Evolutionary conservation across 768 basidiomycete species (phyloP).

Genomic region (Harrya chromipes): DNA sequence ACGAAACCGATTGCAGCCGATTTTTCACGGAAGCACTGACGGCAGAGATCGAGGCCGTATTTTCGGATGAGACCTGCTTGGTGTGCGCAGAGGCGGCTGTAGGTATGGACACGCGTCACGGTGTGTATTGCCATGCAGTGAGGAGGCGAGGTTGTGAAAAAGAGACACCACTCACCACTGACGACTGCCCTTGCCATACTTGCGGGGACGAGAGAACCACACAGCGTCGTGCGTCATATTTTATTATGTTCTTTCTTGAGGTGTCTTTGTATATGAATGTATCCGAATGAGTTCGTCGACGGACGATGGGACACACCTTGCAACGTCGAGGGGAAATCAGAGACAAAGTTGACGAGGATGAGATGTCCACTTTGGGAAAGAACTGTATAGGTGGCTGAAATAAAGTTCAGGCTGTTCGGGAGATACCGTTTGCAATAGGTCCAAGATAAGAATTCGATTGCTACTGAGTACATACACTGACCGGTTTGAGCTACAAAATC

Average conservation of each 20-base stretch:
- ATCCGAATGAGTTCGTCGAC: neutral
- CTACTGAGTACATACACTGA: too few species aligned
- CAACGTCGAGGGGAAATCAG: slow-evolving; percentile 9
- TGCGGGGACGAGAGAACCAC: slow-evolving; percentile 96
- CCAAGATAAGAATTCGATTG: too few species aligned
- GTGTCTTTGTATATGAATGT: neutral
- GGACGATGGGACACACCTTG: slow-evolving; percentile 19
- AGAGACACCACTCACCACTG: slow-evolving; percentile 78
- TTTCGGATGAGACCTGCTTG: slow-evolving; percentile 98
- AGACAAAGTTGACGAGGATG: too few species aligned
- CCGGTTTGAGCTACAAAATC: too few species aligned
- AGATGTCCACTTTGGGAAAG: slow-evolving; percentile 6
- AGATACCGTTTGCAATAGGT: too few species aligned
- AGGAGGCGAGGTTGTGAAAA: neutral
- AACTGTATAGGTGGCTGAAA: slow-evolving; percentile 30
- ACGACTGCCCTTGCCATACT: slow-evolving; percentile 92
- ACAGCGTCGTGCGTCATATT: slow-evolving; percentile 98
- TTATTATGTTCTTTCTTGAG: slow-evolving; percentile 54
- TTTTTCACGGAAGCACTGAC: slow-evolving; percentile 99
- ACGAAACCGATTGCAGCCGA: slow-evolving; percentile 88
- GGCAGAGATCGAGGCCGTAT: slow-evolving; percentile 95
- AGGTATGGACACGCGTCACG: neutral
- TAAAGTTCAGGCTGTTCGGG: slow-evolving; percentile 7
- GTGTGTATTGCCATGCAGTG: too few species aligned
- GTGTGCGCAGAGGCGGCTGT: slow-evolving; percentile 92